A percentile compares a stretch with the other conserved stretches of the same genome.
phyloP scores from a whole-genome alignment of 495 filamentous ascomycete species.

The Talaromyces thailandensis region DNA sequence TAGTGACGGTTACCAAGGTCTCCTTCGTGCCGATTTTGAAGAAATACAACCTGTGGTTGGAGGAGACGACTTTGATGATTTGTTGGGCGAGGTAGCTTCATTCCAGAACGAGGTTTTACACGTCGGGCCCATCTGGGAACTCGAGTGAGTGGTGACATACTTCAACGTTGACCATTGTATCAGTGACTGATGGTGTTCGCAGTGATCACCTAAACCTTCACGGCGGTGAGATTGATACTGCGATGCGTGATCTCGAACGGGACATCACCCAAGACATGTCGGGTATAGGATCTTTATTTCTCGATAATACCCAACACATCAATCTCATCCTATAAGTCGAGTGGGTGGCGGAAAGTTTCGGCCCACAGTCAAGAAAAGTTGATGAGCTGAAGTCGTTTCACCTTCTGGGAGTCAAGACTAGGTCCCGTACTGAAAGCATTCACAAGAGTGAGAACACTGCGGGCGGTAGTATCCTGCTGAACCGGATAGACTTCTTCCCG shows the following conservation, averaged over 20 bases:
- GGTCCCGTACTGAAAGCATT: too few species aligned
- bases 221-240: not conserved
- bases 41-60: not conserved
- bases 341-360: not conserved
- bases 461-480: too few species aligned
- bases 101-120: not conserved
- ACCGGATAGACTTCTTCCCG: not conserved
- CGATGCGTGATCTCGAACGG: not conserved
- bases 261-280: not conserved
- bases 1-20: not conserved
- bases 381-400: too few species aligned
- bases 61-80: not conserved
- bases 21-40: not conserved
- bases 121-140: not conserved
- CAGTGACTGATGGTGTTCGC: not conserved
- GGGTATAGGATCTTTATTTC: not conserved
- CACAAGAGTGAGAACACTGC: too few species aligned
- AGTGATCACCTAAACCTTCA: not conserved
- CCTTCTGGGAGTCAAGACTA: too few species aligned
- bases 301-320: not conserved
- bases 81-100: not conserved
- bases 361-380: too few species aligned
- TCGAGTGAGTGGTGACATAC: not conserved
- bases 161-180: not conserved
- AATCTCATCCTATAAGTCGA: not conserved